Base-by-base conservation (phyloP, 78 protist genomes). In the Mantamonas sphyraenae region DNA sequence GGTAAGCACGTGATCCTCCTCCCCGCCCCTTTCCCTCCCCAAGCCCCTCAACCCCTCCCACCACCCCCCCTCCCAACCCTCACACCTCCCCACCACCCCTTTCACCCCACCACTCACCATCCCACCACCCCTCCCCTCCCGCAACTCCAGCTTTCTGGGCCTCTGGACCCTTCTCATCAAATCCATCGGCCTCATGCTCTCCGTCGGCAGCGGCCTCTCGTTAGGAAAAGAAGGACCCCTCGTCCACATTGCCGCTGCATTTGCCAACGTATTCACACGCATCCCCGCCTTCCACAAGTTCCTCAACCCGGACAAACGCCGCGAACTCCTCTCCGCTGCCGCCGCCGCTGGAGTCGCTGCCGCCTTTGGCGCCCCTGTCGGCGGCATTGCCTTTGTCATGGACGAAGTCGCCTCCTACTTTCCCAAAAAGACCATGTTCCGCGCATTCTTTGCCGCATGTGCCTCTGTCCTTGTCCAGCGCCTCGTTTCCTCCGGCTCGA, bases 171-270 rank as follows among this genome's bases (percentile, higher is more conserved):
- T 76, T 5, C 1, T 76, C 3, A 22, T 63, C 19, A 84, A 84
- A 51, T 0, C 16, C 20, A 1, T 73, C 34, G 73, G 77, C 51
- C 20, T 80, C 51, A 64, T 31, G 20, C 39, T 69, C 17, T 24
- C 72, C 14, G 33, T 58, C 1, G 47, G 60, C 1, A 33, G 76
- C 34, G 88, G 88, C 26, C 74, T 83, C 31, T 24, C 57, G 9
- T 14, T 83, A 60, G 88, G 88, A 28, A 69, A 78, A 43, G 88
- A 83, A 61, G 88, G 88, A 10, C 88, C 88, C 26, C 28, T 58
- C 20, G 84, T 83, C 34, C 83, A 77, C 66, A 39, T 81, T 22
- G 65, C 60, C n/a, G 1, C 67, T 38, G 39, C 60, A 2, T 0
- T 40, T 1, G 75, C 61, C 1, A 70, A 68, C 47, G 3, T 71